Base-by-base conservation (phyloP, 257 asterid genomes). In the Mitragyna speciosa region DNA sequence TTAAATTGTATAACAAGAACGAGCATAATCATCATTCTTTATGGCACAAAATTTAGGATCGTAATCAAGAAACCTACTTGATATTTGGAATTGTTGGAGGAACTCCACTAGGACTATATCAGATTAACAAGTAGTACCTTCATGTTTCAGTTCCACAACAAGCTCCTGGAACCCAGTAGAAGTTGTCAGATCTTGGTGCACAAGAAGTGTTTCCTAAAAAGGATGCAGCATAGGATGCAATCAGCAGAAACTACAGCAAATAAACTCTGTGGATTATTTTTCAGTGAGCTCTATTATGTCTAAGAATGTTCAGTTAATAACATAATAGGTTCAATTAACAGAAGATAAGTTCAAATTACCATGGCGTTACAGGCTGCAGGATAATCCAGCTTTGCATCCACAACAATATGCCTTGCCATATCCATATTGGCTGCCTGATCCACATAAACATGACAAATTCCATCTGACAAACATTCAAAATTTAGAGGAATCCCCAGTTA, bases 291-390 rank as follows among this genome's bases (percentile, higher is more conserved):
- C 51, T 76, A 47, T 47, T 3, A 12, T 30, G 24, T 19, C 30
- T 19, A 41, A 12, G 30, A 63, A 72, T 1, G n/a, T 20, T 47
- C 58, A 72, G 61, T 24, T 63, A 7, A 47, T 31, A 52, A 39
- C n/a, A 59, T 72, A 5, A 66, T 22, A 61, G 74, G n/a, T 54
- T n/a, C 16, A 41, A 22, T 36, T 24, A 61, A 69, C 54, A 47
- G 71, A 36, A 67, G 49, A 72, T 41, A 20, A 56, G 14, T 10
- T 33, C 31, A 9, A 69, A 36, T 69, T 47, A 93, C 98, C 96
- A 93, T 92, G 17, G 98, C 96, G 84, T 93, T 93, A 87, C 97
- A 93, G 72, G 98, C 97, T 48, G 98, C 97, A 71, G 98, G 96
- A 75, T 93, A 93, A 84, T 93, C 98, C 48, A 89, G 85, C 88